Base-by-base conservation (phyloP, 2,329 filamentous ascomycete species). In the Trichoderma sp. region DNA sequence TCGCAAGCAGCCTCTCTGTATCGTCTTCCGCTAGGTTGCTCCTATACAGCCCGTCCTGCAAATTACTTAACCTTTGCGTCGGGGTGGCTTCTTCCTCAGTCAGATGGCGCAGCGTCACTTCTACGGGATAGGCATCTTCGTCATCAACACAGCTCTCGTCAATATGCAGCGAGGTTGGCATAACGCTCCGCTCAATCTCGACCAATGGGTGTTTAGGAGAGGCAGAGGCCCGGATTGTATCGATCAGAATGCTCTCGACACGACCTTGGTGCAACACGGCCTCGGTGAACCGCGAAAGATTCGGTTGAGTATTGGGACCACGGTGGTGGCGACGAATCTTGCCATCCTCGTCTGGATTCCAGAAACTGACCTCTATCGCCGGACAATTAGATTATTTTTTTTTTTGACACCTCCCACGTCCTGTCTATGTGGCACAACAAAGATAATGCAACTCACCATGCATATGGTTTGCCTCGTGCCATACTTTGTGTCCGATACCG, bases 181-280 rank as follows among this genome's bases (percentile, higher is more conserved):
- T 79, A 2, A 91, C 85, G 0, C 86, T 87, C 4, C 90, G 84
- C 75, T 92, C 90, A 14, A 93, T 84, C 6, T 79, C 77, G 61
- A 90, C 85, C 18, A 75, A 18, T 8, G 72, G 71, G 21, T 75
- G 74, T 2, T 72, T 72, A 1, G 70, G 57, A 12, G 86, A 84
- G 3, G 85, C 86, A 75, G 87, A 79, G 68, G 87, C 80, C 73
- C 85, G 84, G 66, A 92, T 87, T 60, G 86, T 85, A 73, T 92
- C 89, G 0, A 91, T 82, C 75, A 92, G 90, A 77, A 90, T 91
- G 1, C 86, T 83, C 77, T 93, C 91, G 73, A 93, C 89, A 1
- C 91, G 87, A 3, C 91, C 92, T 80, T 94, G 92, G 75, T 93
- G 91, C 51, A 94, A 79, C 4, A 92, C 88, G 3, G 89, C 86